phyloP scores from a whole-genome alignment of 2,329 filamentous ascomycete species.

The Diplodia intermedia region DNA sequence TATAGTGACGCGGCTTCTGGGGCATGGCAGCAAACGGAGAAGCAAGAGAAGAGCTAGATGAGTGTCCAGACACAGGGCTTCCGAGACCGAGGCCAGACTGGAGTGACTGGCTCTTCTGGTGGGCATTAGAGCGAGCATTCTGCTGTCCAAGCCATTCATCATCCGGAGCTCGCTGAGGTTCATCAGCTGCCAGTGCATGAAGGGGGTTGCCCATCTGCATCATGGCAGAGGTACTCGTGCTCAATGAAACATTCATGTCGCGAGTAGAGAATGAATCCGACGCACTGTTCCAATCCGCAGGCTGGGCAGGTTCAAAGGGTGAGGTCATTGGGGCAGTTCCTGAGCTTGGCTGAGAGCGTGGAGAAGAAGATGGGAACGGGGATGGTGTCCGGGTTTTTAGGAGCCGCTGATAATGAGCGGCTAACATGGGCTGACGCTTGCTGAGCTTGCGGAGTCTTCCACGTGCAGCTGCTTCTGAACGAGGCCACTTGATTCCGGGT shows the following conservation, averaged over 20 bases:
- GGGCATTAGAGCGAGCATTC: conserved; percentile 54
- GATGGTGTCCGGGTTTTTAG: conserved; percentile 67
- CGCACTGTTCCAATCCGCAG: conserved; percentile 16
- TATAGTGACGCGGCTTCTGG: neutral
- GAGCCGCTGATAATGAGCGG: conserved; percentile 69
- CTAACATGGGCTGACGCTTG: conserved; percentile 66
- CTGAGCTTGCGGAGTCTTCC: conserved; percentile 65
- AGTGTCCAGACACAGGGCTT: conserved; percentile 33
- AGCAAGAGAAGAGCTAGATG: conserved; percentile 43
- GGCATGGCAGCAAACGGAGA: conserved; percentile 49
- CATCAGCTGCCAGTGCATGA: conserved; percentile 52
- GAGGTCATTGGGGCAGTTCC: conserved; percentile 19
- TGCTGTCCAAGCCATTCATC: conserved; percentile 50
- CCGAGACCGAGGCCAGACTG: conserved; percentile 55
- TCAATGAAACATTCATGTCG: conserved; percentile 59
- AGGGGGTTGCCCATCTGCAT: conserved; percentile 60
- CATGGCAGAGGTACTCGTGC: conserved; percentile 58
- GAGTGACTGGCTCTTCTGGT: conserved; percentile 60
- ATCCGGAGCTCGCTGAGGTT: conserved; percentile 44
- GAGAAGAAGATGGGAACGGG: conserved; percentile 57
- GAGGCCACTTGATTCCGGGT: conserved; percentile 59
- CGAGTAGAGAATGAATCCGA: conserved; percentile 52
- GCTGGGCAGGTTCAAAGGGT: conserved; percentile 17
- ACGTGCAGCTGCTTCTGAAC: conserved; percentile 64
- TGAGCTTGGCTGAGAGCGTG: conserved; percentile 34